Conservation (phyloP, 306 rosid species). For the Castanea sativa region DNA sequence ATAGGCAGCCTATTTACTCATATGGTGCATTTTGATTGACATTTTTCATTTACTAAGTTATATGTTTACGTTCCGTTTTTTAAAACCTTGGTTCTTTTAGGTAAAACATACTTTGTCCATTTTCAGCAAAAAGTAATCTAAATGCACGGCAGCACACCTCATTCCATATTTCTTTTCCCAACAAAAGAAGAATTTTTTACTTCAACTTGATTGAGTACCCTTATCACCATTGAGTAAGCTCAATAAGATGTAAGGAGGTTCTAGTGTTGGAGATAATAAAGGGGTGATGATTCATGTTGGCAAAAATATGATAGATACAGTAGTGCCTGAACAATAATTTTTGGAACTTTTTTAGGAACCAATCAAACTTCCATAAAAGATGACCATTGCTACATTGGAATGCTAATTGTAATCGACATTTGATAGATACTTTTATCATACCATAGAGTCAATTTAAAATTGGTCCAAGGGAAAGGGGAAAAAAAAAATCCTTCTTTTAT, state of each 20-base stretch:
- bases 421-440: neutral
- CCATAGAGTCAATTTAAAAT: neutral
- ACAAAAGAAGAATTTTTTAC: neutral
- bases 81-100: too few species aligned
- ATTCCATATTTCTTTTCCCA: neutral
- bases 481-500: neutral
- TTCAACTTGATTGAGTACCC: neutral
- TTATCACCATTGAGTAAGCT: neutral
- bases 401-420: neutral
- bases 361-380: too few species aligned
- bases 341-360: too few species aligned
- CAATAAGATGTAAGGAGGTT: neutral
- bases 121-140: too few species aligned
- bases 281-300: too few species aligned
- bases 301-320: neutral
- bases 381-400: too few species aligned
- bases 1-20: neutral
- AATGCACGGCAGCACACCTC: too few species aligned
- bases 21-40: too few species aligned
- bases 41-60: too few species aligned
- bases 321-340: too few species aligned
- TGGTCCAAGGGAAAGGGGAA: neutral
- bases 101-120: too few species aligned
- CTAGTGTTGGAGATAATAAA: neutral
- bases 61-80: too few species aligned